Conservation (phyloP, 2,329 filamentous ascomycete genomes). For the Colletotrichum cereale region DNA sequence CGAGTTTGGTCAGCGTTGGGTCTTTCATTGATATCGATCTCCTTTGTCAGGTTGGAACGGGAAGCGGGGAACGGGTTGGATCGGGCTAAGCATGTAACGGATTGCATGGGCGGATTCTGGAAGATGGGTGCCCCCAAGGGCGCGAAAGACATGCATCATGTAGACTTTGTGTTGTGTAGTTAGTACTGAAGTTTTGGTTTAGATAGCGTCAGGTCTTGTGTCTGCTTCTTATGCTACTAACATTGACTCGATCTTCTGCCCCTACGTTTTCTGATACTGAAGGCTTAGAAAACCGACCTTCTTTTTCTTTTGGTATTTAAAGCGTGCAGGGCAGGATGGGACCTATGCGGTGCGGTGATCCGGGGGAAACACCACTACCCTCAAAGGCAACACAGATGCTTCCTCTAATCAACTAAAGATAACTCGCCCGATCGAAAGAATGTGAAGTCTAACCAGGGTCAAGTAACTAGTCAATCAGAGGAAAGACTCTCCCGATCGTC, state of each 20-base stretch:
- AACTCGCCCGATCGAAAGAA: no score
- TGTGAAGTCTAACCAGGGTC: no score
- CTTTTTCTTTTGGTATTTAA: no score
- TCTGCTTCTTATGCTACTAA: constrained; percentile 14
- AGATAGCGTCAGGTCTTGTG: constrained; percentile 20
- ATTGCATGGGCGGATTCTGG: constrained; percentile 31
- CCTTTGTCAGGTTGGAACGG: constrained; percentile 15
- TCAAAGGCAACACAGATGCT: no score
- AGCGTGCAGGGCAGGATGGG: no score
- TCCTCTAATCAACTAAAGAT: no score
- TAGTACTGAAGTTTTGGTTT: constrained; percentile 5
- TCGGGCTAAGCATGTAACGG: constrained; percentile 34
- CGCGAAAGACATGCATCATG: constrained; percentile 35
- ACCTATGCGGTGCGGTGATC: no score
- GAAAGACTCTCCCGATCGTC: no score
- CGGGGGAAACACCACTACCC: no score
- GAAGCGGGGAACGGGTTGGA: constrained; percentile 14
- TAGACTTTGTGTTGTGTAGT: constrained; percentile 34
- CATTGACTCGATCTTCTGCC: background rate
- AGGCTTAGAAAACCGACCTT: background rate
- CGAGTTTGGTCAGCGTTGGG: background rate
- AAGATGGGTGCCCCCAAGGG: constrained; percentile 32
- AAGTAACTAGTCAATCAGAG: no score
- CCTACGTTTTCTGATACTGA: background rate
- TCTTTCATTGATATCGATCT: constrained; percentile 22